Evolutionary conservation across 2,329 filamentous ascomycete species (phyloP), one percentile per base, ranked within the genome.

Genomic region (Aspergillus ibericus): DNA sequence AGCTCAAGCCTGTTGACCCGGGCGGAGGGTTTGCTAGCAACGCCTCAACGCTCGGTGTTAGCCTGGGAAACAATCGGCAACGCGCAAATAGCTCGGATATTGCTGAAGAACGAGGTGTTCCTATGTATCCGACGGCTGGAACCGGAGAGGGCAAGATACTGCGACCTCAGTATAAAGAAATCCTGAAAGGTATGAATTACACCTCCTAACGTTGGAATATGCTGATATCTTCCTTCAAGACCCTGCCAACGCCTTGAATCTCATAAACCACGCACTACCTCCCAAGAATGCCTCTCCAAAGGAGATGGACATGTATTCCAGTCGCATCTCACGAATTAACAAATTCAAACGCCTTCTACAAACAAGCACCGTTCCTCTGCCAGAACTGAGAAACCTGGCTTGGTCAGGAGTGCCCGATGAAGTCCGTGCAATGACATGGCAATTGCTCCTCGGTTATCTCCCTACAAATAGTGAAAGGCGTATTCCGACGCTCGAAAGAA

Each of bases 401-500:
- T 99, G 96, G 95, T 95, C 93, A 53, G 95, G 95, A 12, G 85
- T 98, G 35, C 96, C 95, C 0, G 89, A 92, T 68, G 96, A 99
- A 78, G 92, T 99, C 16, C 91, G 96, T 56, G 92, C 95, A 52
- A 97, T 99, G 89, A 95, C 93, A n/a, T 99, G 95, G 95, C 93
- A 98, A 76, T 82, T 99, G 22, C 82, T 99, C 18, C 85, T 99
- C 22, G 95, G 93, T 58, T 99, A 99, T 74, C 84, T 99, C 4
- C 95, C 96, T 1, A 96, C 93, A n/a, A 97, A 92, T 71, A 96
- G 92, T 68, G 96, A 99, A 73, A 85, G 95, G 62, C 86, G 96
- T 54, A 91, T 98, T 7, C 85, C 91, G 0, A 95, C 93, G 0
- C 81, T 99, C 9, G 95, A 99, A 73, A 84, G 95, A 59, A 99